phyloP scores from a whole-genome alignment of 1,284 basidiomycete genomes.

The Pisolithus thermaeus region DNA sequence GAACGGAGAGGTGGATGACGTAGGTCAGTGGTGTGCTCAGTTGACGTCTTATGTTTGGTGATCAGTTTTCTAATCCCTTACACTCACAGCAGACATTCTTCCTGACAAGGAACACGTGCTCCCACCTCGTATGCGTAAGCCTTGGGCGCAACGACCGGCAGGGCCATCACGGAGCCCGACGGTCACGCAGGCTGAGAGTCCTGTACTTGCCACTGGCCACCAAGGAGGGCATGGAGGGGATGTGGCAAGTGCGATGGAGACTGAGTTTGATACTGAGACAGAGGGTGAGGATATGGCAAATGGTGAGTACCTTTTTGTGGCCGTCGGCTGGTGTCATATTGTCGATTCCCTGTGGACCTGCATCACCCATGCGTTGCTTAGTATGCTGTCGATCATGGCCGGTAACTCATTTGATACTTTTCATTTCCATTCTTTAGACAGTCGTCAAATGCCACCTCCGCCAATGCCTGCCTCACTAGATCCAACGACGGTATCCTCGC shows the following conservation, averaged over 20 bases:
- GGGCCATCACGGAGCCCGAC: constrained; percentile 16
- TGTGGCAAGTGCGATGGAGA: constrained; percentile 22
- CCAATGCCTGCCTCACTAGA: constrained; percentile 38
- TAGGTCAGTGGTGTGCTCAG: not conserved
- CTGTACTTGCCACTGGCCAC: constrained; percentile 10
- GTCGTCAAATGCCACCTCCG: constrained; percentile 40
- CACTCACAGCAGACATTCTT: not conserved
- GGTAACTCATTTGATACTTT: not conserved
- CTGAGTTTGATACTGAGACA: constrained; percentile 29
- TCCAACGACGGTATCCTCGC: constrained; percentile 31
- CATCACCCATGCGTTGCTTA: not conserved
- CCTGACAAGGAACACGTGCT: constrained; percentile 23
- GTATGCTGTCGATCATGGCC: not conserved
- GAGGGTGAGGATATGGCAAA: constrained; percentile 25
- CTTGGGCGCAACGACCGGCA: constrained; percentile 34
- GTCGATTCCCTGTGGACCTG: not conserved
- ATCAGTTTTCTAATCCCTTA: not conserved
- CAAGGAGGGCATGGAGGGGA: constrained; percentile 10
- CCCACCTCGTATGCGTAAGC: constrained; percentile 62
- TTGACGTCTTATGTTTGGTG: not conserved
- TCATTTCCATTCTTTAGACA: constrained; percentile 15
- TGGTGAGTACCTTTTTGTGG: constrained; percentile 18
- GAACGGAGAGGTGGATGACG: no score
- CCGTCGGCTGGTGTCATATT: constrained; percentile 7
- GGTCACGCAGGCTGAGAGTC: constrained; percentile 13